Evolutionary conservation across 352 stramenopile species (phyloP).

Genomic region (Plasmopara muralis): DNA sequence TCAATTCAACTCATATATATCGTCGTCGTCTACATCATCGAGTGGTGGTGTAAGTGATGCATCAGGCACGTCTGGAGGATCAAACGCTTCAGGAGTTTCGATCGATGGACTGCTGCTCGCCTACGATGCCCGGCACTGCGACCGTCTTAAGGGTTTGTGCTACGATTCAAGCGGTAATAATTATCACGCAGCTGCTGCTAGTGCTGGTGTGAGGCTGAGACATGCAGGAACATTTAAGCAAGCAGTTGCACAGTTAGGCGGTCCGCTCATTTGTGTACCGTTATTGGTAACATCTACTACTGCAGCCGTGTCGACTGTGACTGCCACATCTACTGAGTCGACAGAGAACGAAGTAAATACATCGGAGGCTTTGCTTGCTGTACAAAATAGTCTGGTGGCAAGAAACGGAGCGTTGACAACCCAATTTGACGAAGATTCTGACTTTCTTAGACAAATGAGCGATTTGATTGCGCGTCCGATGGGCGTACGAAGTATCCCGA

Average conservation of each 20-base stretch:
- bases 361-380: conserved; percentile 1
- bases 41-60: conserved; percentile 24
- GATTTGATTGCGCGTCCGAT: conserved; percentile 69
- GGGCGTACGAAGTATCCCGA: conserved; percentile 57
- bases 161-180: conserved; percentile 67
- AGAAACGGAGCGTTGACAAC: conserved; percentile 24
- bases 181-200: conserved; percentile 53
- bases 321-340: conserved; percentile 8
- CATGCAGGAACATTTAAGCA: conserved; percentile 69
- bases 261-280: conserved; percentile 56
- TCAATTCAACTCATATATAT: conserved; percentile 76
- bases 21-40: conserved; percentile 53
- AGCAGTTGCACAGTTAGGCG: conserved; percentile 55
- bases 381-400: conserved; percentile 10
- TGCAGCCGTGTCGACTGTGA: conserved; percentile 26
- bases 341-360: conserved; percentile 8
- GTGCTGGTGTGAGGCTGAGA: conserved; percentile 48
- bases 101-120: conserved; percentile 54
- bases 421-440: conserved; percentile 70
- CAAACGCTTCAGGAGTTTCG: conserved; percentile 25
- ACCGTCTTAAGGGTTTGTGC: conserved; percentile 51
- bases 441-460: conserved; percentile 70
- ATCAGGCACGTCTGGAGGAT: conserved; percentile 15
- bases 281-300: conserved; percentile 47
- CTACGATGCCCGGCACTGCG: conserved; percentile 60